A percentile compares a stretch with the other conserved stretches of the same genome.
Evolutionary conservation across 2,329 filamentous ascomycete species (phyloP).

Genomic region (Claviceps capensis): DNA sequence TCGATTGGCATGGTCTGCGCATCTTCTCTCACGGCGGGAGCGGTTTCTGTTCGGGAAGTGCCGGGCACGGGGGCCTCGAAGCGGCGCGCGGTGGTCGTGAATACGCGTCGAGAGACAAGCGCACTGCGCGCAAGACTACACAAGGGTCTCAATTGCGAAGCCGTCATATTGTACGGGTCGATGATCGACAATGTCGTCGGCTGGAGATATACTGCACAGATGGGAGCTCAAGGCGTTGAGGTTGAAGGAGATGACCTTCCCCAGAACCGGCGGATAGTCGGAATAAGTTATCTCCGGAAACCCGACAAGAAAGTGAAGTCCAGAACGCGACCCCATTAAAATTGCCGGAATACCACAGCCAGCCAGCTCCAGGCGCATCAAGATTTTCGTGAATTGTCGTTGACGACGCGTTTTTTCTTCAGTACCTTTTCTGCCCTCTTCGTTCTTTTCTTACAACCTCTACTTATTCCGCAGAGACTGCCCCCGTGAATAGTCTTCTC

Average conservation of each 20-base stretch:
- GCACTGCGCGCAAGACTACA: constrained; percentile 29
- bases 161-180: constrained; percentile 23
- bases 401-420: neutral
- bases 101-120: constrained; percentile 31
- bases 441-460: neutral
- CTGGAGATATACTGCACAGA: neutral
- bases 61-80: constrained; percentile 29
- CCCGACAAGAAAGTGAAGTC: neutral
- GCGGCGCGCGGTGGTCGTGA: constrained; percentile 33
- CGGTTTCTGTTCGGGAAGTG: constrained; percentile 24
- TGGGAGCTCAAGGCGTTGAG: neutral
- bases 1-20: constrained; percentile 33
- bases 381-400: neutral
- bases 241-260: neutral
- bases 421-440: neutral
- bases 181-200: neutral
- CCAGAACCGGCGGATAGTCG: neutral
- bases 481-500: too few species aligned
- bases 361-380: neutral
- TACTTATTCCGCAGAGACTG: too few species aligned
- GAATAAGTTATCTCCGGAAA: constrained; percentile 7
- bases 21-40: constrained; percentile 30
- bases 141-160: constrained; percentile 32
- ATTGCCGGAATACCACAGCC: neutral
- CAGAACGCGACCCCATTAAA: neutral